Conservation (phyloP, 2,329 filamentous ascomycete species). For the Biscogniauxia sp. region DNA sequence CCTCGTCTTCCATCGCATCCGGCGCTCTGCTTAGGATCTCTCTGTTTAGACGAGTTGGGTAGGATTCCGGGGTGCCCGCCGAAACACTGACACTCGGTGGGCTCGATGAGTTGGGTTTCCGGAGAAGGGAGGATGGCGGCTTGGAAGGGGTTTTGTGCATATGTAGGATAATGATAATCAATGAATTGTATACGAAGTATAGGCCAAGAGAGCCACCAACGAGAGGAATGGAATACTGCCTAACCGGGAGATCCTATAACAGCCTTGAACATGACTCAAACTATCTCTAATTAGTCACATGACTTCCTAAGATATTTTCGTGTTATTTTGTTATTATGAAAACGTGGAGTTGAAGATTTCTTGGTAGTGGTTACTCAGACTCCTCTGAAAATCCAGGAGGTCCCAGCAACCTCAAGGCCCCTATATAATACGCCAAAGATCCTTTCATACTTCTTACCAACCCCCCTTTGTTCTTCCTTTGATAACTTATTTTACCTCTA, state of each 20-base stretch:
- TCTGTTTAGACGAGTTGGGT: neutral
- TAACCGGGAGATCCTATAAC: no score
- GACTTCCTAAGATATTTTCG: no score
- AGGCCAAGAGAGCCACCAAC: neutral
- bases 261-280: no score
- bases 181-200: neutral
- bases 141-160: neutral
- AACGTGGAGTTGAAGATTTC: no score
- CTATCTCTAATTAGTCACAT: no score
- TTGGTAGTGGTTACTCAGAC: no score
- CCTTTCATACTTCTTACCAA: no score
- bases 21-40: neutral
- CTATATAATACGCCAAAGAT: no score
- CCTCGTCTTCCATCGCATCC: neutral
- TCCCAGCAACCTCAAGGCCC: neutral
- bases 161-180: neutral
- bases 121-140: neutral
- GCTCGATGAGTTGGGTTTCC: neutral
- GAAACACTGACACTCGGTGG: no score
- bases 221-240: no score
- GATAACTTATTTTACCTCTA: neutral
- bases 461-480: neutral
- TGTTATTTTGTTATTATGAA: no score
- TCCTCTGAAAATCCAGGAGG: neutral
- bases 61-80: neutral